Evolutionary conservation across 768 basidiomycete genomes (phyloP).

Genomic region (Phlegmacium glaucopus): DNA sequence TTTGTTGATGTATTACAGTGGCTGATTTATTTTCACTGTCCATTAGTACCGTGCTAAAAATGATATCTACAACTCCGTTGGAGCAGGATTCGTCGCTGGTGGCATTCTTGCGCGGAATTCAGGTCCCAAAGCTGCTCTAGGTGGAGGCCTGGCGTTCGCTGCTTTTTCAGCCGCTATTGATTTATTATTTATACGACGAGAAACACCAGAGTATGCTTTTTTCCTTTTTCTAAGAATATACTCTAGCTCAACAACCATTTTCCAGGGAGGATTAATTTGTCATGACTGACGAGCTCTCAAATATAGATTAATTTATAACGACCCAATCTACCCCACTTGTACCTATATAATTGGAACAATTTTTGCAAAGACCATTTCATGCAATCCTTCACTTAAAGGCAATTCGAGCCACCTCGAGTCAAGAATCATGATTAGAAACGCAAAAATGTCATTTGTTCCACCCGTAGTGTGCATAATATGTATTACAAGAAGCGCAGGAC

Average conservation of each 20-base stretch:
- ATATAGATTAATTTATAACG: constrained; percentile 20
- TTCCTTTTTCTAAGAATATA: background rate
- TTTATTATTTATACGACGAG: constrained; percentile 67
- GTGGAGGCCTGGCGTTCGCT: constrained; percentile 88
- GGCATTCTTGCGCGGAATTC: constrained; percentile 85
- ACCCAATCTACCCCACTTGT: constrained; percentile 14
- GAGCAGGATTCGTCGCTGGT: constrained; percentile 85
- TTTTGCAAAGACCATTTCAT: background rate
- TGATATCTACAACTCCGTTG: constrained; percentile 88
- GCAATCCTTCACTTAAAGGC: background rate
- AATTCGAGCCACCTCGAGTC: too few species aligned
- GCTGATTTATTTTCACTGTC: background rate
- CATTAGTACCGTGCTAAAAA: constrained; percentile 91
- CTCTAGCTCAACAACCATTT: background rate
- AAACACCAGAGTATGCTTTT: constrained; percentile 58
- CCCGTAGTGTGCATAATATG: too few species aligned
- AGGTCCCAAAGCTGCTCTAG: constrained; percentile 82
- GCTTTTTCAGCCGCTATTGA: constrained; percentile 94
- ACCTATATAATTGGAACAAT: constrained; percentile 23
- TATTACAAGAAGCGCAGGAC: too few species aligned
- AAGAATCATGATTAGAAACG: too few species aligned
- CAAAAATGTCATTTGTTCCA: too few species aligned
- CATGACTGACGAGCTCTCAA: constrained; percentile 10
- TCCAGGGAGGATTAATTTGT: constrained; percentile 38
- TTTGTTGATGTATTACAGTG: background rate